Evolutionary conservation across 2,329 filamentous ascomycete genomes (phyloP).

Genomic region (Clonostachys chloroleuca): DNA sequence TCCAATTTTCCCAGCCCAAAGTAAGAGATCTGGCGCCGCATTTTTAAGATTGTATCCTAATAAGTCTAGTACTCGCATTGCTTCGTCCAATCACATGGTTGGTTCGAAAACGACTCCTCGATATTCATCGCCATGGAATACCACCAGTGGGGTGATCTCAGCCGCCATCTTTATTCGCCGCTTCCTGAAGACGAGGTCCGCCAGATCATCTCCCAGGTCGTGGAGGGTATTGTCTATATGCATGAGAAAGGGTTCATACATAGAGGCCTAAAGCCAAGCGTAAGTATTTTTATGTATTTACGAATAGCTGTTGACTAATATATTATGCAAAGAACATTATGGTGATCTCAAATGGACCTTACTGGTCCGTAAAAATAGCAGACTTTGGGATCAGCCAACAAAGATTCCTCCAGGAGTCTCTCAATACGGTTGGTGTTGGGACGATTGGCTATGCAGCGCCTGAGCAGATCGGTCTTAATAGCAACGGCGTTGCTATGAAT

Average conservation of each 20-base stretch:
- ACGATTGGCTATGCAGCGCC: background rate
- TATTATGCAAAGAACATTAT: slow-evolving; percentile 2
- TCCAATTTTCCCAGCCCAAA: too few species aligned
- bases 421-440: background rate
- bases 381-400: slow-evolving; percentile 16
- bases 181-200: slow-evolving; percentile 3
- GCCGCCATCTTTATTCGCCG: slow-evolving; percentile 1
- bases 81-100: slow-evolving; percentile 8
- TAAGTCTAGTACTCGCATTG: slow-evolving; percentile 6
- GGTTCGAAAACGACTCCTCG: slow-evolving; percentile 5
- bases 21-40: too few species aligned
- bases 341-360: background rate
- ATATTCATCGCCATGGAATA: slow-evolving; percentile 8
- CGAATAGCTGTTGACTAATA: too few species aligned
- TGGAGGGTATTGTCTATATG: slow-evolving; percentile 9
- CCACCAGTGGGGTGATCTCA: slow-evolving; percentile 6
- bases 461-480: background rate
- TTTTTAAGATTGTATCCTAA: too few species aligned
- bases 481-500: too few species aligned
- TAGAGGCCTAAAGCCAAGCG: slow-evolving; percentile 8
- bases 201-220: slow-evolving; percentile 5
- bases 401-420: background rate
- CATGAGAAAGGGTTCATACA: slow-evolving; percentile 10
- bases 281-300: too few species aligned
- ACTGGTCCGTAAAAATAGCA: slow-evolving; percentile 13